These are phyloP conservation scores for Fusarium irregulare DNA, from an alignment of 2,329 filamentous ascomycete genomes.

Conservation along the genomic window DNA sequence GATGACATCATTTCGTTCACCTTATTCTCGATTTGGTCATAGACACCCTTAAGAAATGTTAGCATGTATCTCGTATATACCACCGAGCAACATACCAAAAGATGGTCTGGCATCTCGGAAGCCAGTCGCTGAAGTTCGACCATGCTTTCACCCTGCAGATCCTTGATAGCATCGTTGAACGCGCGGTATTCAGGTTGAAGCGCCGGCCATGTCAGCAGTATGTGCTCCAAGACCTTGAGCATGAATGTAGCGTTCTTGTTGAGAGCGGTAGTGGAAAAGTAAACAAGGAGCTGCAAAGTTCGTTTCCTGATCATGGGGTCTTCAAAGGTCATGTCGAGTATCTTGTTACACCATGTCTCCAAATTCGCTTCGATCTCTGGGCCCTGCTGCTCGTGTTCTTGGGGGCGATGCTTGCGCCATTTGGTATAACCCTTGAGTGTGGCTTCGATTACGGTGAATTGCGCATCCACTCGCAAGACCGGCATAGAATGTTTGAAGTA, in stretches of 20 bases:
- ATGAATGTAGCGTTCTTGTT: slow-evolving; percentile 84
- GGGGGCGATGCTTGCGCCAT: slow-evolving; percentile 65
- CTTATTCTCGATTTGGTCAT: slow-evolving; percentile 85
- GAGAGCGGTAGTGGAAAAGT: slow-evolving; percentile 83
- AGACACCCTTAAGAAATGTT: slow-evolving; percentile 70
- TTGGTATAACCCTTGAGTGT: slow-evolving; percentile 89
- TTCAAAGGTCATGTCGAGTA: slow-evolving; percentile 79
- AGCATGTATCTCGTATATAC: slow-evolving; percentile 3
- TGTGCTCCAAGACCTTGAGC: slow-evolving; percentile 89
- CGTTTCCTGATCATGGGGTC: slow-evolving; percentile 88
- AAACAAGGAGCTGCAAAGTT: slow-evolving; percentile 83
- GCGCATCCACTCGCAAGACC: slow-evolving; percentile 85
- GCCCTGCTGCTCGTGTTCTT: slow-evolving; percentile 61
- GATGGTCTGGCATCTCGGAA: slow-evolving; percentile 89
- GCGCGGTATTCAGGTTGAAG: slow-evolving; percentile 75
- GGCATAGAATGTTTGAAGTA: slow-evolving; percentile 77
- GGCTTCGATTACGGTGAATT: slow-evolving; percentile 89
- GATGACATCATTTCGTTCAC: slow-evolving; percentile 83
- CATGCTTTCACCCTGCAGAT: slow-evolving; percentile 85
- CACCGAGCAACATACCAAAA: slow-evolving; percentile 67
- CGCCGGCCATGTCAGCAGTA: slow-evolving; percentile 83
- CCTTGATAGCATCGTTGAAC: slow-evolving; percentile 90
- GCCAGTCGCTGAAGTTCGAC: slow-evolving; percentile 90
- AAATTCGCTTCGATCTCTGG: slow-evolving; percentile 71
- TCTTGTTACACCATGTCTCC: slow-evolving; percentile 77